phyloP scores from a whole-genome alignment of 2,329 filamentous ascomycete genomes.

The Paecilomyces fulvus region DNA sequence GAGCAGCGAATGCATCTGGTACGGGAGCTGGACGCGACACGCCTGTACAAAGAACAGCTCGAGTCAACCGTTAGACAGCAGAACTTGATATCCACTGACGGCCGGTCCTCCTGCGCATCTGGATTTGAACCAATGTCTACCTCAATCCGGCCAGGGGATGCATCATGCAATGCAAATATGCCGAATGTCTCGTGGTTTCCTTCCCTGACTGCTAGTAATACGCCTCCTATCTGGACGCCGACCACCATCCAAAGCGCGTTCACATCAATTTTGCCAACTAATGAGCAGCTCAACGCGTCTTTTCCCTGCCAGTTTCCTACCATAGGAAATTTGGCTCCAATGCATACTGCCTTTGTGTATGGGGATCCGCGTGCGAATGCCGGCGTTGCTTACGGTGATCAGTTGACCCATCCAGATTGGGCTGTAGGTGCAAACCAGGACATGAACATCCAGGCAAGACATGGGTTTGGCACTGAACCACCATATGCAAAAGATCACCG shows the following conservation, averaged over 20 bases:
- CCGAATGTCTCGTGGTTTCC: background rate
- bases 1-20: constrained; percentile 29
- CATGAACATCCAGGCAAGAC: background rate
- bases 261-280: background rate
- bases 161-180: background rate
- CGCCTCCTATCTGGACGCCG: background rate
- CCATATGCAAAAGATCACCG: background rate
- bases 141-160: background rate
- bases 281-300: background rate
- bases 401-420: background rate
- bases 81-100: constrained; percentile 1
- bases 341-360: background rate
- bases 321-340: constrained; percentile 1
- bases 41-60: constrained; percentile 27
- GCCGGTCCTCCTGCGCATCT: background rate
- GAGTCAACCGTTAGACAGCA: constrained; percentile 14
- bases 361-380: background rate
- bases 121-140: background rate
- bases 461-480: background rate
- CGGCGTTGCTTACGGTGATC: background rate
- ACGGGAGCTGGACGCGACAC: constrained; percentile 27
- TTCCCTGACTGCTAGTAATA: background rate
- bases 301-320: constrained; percentile 1
- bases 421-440: background rate
- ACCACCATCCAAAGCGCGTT: background rate